phyloP scores from a whole-genome alignment of 805 yeast species.

The Clavispora phyllophila region DNA sequence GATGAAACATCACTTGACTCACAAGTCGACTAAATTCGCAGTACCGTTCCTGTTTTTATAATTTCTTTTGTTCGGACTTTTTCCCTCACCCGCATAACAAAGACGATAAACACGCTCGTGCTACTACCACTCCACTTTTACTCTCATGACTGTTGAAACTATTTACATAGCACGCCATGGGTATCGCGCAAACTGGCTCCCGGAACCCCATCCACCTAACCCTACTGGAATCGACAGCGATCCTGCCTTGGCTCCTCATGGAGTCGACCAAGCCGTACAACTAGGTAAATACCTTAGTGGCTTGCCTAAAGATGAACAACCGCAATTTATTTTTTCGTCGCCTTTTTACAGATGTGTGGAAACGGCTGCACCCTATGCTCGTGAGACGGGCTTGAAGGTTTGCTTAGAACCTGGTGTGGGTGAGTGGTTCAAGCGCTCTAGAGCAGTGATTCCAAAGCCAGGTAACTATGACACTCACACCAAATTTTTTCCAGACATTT shows the following conservation, averaged over 20 bases:
- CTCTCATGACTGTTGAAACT: constrained; percentile 41
- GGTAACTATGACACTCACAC: constrained; percentile 47
- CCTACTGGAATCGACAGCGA: constrained; percentile 92
- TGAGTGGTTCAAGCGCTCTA: constrained; percentile 80
- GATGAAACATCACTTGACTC: neutral
- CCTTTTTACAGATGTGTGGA: constrained; percentile 91
- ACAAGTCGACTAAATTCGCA: neutral
- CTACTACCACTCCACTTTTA: neutral
- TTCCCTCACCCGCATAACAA: neutral
- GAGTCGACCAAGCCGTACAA: constrained; percentile 81
- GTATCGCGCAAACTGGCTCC: constrained; percentile 79
- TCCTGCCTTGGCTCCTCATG: constrained; percentile 83
- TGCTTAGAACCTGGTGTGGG: constrained; percentile 79
- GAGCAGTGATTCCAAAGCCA: constrained; percentile 68
- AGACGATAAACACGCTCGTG: neutral
- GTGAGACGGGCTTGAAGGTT: constrained; percentile 52
- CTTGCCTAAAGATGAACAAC: constrained; percentile 50
- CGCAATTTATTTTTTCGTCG: constrained; percentile 67
- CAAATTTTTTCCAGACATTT: constrained; percentile 42
- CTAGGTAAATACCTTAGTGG: constrained; percentile 52
- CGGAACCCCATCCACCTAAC: constrained; percentile 65
- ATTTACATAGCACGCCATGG: constrained; percentile 84
- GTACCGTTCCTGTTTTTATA: neutral
- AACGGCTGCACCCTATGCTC: constrained; percentile 69
- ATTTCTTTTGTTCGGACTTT: neutral